Conservation (phyloP, 306 rosid species). For the Cicer cuneatum region DNA sequence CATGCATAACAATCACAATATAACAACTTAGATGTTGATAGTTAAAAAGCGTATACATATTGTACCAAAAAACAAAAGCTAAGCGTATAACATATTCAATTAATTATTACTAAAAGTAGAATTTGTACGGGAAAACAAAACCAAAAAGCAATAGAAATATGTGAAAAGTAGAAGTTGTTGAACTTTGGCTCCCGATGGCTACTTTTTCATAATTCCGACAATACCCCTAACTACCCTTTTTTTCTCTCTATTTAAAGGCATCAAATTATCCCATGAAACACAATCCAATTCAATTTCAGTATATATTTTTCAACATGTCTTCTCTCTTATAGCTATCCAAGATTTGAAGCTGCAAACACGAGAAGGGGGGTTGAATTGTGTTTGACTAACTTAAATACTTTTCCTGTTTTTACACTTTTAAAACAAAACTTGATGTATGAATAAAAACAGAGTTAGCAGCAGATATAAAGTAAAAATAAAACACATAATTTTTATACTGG, state of each 20-base stretch:
- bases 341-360: too few species aligned
- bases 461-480: too few species aligned
- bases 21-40: conserved; percentile 27
- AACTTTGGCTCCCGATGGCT: neutral
- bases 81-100: neutral
- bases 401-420: too few species aligned
- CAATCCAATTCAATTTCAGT: conserved; percentile 18
- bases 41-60: neutral
- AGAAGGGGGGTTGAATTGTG: too few species aligned
- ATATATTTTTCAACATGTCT: neutral
- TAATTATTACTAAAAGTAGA: neutral
- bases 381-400: too few species aligned
- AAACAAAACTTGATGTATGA: too few species aligned
- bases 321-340: conserved; percentile 2
- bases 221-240: neutral
- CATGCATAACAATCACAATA: conserved; percentile 18
- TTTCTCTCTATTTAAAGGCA: conserved; percentile 38
- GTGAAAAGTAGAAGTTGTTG: neutral
- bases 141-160: neutral
- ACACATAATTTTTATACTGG: too few species aligned
- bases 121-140: conserved; percentile 15
- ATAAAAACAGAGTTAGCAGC: too few species aligned
- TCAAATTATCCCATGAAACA: neutral
- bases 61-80: neutral
- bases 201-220: neutral